Percentiles rank a stretch among this genome's conserved stretches.
phyloP scores from a whole-genome alignment of 768 basidiomycete species.

The Trametes gibbosa region DNA sequence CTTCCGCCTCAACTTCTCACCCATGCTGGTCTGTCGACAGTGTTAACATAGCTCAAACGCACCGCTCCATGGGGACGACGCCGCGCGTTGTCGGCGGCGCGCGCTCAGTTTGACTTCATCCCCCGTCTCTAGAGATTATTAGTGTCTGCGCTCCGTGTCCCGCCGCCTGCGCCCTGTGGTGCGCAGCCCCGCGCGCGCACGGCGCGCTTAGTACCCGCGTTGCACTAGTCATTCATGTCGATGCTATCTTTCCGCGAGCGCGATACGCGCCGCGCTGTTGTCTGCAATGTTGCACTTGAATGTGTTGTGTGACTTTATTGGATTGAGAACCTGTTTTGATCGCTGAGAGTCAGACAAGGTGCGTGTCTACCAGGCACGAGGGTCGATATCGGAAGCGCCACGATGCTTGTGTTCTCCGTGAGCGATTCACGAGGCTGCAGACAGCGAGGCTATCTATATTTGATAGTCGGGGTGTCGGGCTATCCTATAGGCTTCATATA shows the following conservation, averaged over 20 bases:
- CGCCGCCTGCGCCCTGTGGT: neutral
- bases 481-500: too few species aligned
- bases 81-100: constrained; percentile 6
- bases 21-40: constrained; percentile 3
- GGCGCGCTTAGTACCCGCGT: neutral
- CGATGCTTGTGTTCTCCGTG: too few species aligned
- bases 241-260: neutral
- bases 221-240: neutral
- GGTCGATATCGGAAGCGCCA: too few species aligned
- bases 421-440: too few species aligned
- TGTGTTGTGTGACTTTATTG: neutral
- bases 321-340: too few species aligned
- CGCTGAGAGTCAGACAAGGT: too few species aligned
- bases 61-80: constrained; percentile 10
- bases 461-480: too few species aligned
- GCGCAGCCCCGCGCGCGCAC: neutral
- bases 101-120: neutral
- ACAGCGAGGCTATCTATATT: too few species aligned
- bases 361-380: too few species aligned
- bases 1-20: neutral
- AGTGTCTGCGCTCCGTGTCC: too few species aligned
- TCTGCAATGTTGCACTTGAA: neutral
- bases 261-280: neutral
- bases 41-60: constrained; percentile 7
- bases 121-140: neutral